Evolutionary conservation across 108 stramenopile species (phyloP).

Genomic region (Asterionellopsis glacialis): DNA sequence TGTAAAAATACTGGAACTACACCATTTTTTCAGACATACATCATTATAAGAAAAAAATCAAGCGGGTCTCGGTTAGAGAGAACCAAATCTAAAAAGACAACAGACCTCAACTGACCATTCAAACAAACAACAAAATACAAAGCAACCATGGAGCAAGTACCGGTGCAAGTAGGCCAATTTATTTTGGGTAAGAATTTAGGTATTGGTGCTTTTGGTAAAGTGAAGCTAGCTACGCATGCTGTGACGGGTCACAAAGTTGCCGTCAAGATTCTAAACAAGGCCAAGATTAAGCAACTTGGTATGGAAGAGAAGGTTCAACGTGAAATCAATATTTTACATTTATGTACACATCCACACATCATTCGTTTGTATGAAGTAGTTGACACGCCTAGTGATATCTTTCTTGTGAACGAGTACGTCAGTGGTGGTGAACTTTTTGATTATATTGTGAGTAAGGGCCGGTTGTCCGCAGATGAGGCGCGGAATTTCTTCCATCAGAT

Average conservation of each 20-base stretch:
- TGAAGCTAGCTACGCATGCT: conserved; percentile 95
- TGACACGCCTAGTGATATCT: conserved; percentile 99
- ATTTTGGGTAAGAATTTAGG: conserved; percentile 98
- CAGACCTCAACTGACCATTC: too few species aligned
- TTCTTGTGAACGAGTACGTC: conserved; percentile 98
- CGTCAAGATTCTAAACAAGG: conserved; percentile 99
- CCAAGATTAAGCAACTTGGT: conserved; percentile 95
- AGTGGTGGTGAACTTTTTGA: conserved; percentile 99
- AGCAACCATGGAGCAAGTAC: conserved; percentile 72
- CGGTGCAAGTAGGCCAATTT: conserved; percentile 96
- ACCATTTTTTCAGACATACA: too few species aligned
- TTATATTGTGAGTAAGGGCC: conserved; percentile 96
- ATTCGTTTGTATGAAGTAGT: conserved; percentile 97
- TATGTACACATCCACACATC: conserved; percentile 99
- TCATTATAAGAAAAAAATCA: too few species aligned
- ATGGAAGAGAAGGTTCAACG: conserved; percentile 99
- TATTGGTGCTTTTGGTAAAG: conserved; percentile 99
- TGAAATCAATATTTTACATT: conserved; percentile 98
- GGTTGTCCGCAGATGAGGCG: conserved; percentile 94
- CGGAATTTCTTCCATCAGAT: conserved; percentile 99
- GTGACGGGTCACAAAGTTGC: conserved; percentile 99
- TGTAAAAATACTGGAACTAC: too few species aligned
- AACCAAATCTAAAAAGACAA: too few species aligned
- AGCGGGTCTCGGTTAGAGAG: too few species aligned
- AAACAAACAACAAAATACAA: too few species aligned